These are phyloP conservation scores for Ceratobasidium papillatum DNA, from an alignment of 1,284 basidiomycete species.

Conservation along the genomic window DNA sequence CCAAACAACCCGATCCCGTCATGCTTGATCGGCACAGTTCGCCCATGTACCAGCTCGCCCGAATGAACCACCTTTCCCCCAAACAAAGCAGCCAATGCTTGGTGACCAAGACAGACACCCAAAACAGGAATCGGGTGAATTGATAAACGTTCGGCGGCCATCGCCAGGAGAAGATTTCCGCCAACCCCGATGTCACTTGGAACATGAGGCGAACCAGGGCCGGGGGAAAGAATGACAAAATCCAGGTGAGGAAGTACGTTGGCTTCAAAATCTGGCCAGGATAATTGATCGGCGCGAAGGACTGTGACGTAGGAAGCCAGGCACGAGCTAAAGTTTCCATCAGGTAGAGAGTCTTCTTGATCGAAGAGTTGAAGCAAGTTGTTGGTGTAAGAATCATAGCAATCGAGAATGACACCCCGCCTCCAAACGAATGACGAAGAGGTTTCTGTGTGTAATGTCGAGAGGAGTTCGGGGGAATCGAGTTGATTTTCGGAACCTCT, in stretches of 20 bases:
- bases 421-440: conserved; percentile 13
- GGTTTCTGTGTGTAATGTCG: background rate
- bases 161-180: conserved; percentile 58
- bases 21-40: conserved; percentile 74
- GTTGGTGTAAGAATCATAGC: conserved; percentile 86
- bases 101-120: conserved; percentile 91
- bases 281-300: conserved; percentile 25
- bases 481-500: background rate
- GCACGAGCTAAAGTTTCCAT: background rate
- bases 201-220: conserved; percentile 79
- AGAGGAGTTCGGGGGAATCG: background rate
- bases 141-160: conserved; percentile 47
- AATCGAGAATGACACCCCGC: conserved; percentile 65
- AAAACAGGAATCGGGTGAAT: conserved; percentile 73
- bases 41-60: conserved; percentile 80
- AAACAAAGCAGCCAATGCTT: conserved; percentile 83
- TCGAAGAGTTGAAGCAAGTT: conserved; percentile 54
- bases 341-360: background rate
- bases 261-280: conserved; percentile 15
- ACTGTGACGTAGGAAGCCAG: conserved; percentile 20
- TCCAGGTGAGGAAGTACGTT: conserved; percentile 17
- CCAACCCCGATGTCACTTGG: conserved; percentile 71
- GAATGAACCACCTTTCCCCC: conserved; percentile 69
- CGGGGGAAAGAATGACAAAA: conserved; percentile 53
- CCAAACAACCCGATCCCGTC: conserved; percentile 67